Base-by-base conservation (phyloP, 352 stramenopile species). In the Phytophthora lateralis region DNA sequence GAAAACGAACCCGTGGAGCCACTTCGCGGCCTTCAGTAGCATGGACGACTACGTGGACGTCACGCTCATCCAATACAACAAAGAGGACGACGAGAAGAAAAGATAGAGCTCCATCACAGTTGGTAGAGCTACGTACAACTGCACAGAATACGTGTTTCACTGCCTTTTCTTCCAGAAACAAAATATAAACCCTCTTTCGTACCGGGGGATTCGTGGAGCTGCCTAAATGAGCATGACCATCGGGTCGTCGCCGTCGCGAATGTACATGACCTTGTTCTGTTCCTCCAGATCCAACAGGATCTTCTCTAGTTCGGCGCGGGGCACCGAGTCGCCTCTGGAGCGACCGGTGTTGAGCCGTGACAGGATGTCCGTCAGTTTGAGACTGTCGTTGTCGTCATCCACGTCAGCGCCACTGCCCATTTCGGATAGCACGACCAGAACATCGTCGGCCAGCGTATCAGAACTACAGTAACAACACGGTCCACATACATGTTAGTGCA, bases 251-350 rank as follows among this genome's bases (percentile, higher is more conserved):
- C 78, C 81, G 66, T 93, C 87, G 60, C 78, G 83, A 50, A 96
- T 80, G 69, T 91, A 96, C 88, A 96, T 96, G 73, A 96, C 67
- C 71, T 93, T 93, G 78, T 96, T 96, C 72, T 94, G 72, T 60
- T 91, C 75, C 52, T 96, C 88, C 47, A 95, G 74, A 55, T 84
- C 75, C 50, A 85, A 59, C 53, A 95, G 65, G 46, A 93, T 78
- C 47, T 77, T 72, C 54, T 91, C 80, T 53, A 96, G 68, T 57
- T 91, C 79, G n/a, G 51, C 57, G 34, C 66, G 71, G 18, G 72
- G 73, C 29, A 92, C 72, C 6, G 37, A 50, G 18, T 70, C 66
- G 46, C 55, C 43, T 44, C 58, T 66, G 2, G 61, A 69, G 29
- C 69, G 71, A 46, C 69, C 68, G 18, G 55, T 47, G 49, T 95